Percentiles rank a stretch among this genome's conserved stretches.
Conservation (phyloP, 352 stramenopile genomes). For the Globisporangium lucens region DNA sequence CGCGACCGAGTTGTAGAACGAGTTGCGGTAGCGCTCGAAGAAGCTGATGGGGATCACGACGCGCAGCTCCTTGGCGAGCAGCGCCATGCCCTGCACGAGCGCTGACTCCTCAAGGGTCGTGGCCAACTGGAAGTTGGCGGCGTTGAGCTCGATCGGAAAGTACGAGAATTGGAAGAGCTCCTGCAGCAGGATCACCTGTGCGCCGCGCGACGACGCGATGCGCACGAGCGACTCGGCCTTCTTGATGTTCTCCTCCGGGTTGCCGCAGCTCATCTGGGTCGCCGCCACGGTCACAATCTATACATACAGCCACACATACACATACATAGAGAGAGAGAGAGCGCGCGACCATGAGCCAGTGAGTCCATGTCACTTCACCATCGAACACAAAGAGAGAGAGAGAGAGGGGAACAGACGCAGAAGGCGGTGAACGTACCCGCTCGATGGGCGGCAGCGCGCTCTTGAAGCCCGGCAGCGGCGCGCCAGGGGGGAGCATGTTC, state of each 20-base stretch:
- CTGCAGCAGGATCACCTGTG: conserved; percentile 89
- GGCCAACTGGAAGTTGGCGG: conserved; percentile 85
- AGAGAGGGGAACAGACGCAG: neutral
- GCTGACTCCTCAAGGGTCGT: conserved; percentile 81
- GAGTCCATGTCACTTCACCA: neutral
- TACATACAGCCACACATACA: neutral
- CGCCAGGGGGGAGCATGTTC: conserved; percentile 18
- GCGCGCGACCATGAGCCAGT: neutral
- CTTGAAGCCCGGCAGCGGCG: conserved; percentile 36
- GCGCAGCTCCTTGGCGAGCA: conserved; percentile 87
- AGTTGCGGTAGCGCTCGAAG: conserved; percentile 89
- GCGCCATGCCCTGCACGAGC: conserved; percentile 84
- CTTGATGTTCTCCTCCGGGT: conserved; percentile 88
- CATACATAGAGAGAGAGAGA: neutral
- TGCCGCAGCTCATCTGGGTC: conserved; percentile 86
- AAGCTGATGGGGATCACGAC: conserved; percentile 92
- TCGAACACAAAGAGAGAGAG: neutral
- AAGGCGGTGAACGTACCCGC: conserved; percentile 27
- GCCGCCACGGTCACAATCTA: conserved; percentile 84
- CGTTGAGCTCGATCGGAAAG: conserved; percentile 90
- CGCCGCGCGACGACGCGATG: conserved; percentile 82
- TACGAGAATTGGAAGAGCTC: conserved; percentile 91
- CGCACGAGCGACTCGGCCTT: conserved; percentile 88
- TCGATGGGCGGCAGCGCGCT: conserved; percentile 48
- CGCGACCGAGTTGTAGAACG: conserved; percentile 92